Evolutionary conservation across 768 basidiomycete genomes (phyloP).

Genomic region (Holtermanniella nyarrowii): DNA sequence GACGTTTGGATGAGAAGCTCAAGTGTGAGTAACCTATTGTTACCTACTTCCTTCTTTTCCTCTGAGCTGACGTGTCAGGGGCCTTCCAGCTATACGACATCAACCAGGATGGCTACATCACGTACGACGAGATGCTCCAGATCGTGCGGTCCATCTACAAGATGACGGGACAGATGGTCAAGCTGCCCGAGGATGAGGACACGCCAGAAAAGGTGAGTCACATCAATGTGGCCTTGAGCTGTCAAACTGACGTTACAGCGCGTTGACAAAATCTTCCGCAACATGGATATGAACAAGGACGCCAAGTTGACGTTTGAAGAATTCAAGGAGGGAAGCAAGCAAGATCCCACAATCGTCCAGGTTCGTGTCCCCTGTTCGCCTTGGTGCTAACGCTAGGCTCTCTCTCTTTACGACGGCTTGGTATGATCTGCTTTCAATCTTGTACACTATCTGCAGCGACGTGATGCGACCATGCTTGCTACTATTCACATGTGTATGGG

Average conservation of each 20-base stretch:
- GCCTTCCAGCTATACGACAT: constrained; percentile 99
- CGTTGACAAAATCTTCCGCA: constrained; percentile 95
- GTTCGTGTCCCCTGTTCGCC: constrained; percentile 43
- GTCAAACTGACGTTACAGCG: constrained; percentile 49
- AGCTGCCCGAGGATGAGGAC: constrained; percentile 94
- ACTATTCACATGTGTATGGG: no score
- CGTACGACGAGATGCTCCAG: constrained; percentile 97
- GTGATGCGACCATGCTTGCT: no score
- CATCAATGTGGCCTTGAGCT: neutral
- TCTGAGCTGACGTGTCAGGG: constrained; percentile 51
- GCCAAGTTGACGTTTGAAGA: constrained; percentile 88
- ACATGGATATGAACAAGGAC: constrained; percentile 95
- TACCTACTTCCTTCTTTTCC: neutral
- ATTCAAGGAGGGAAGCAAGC: constrained; percentile 96
- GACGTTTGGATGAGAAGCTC: constrained; percentile 91
- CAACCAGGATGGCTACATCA: constrained; percentile 94
- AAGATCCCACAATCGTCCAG: constrained; percentile 98
- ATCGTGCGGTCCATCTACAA: constrained; percentile 98
- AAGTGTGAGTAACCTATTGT: constrained; percentile 57
- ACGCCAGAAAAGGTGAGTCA: constrained; percentile 87
- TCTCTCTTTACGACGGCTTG: constrained; percentile 89
- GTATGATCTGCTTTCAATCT: constrained; percentile 51
- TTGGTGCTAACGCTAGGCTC: constrained; percentile 49
- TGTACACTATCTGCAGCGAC: no score
- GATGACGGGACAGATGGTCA: constrained; percentile 99